These are phyloP conservation scores for Lentinula aciculospora DNA, from an alignment of 768 basidiomycete genomes.

Conservation along the genomic window DNA sequence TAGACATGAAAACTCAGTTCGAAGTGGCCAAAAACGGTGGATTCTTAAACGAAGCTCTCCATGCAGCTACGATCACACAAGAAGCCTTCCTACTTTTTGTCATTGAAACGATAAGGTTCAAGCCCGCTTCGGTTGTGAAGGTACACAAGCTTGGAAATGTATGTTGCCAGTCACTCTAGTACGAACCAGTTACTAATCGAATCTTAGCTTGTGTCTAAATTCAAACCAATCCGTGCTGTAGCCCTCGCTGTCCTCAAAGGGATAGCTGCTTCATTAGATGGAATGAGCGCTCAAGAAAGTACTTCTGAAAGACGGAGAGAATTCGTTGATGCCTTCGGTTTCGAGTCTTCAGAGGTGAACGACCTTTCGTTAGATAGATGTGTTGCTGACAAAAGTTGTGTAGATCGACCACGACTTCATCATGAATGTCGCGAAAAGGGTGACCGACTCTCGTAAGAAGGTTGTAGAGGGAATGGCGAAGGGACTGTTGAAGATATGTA, in stretches of 20 bases:
- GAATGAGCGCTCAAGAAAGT: conserved; percentile 45
- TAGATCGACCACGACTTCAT: conserved; percentile 66
- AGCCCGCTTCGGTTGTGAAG: conserved; percentile 61
- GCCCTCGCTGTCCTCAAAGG: conserved; percentile 49
- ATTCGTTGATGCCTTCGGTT: conserved; percentile 45
- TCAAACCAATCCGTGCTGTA: conserved; percentile 56
- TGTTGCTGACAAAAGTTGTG: not conserved
- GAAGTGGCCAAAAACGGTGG: conserved; percentile 31
- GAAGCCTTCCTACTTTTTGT: conserved; percentile 74
- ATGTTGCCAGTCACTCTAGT: not conserved
- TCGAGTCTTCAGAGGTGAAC: conserved; percentile 32
- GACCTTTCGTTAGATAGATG: not conserved
- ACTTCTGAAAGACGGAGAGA: conserved; percentile 46
- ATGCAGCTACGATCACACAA: conserved; percentile 68
- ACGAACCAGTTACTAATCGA: conserved; percentile 6
- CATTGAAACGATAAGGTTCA: conserved; percentile 72
- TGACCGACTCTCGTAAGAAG: conserved; percentile 67
- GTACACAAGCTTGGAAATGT: conserved; percentile 70
- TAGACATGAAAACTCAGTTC: conserved; percentile 56
- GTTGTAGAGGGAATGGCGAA: conserved; percentile 68
- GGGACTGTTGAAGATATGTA: conserved; percentile 53
- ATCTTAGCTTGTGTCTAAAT: conserved; percentile 55
- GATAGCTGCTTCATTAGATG: conserved; percentile 48
- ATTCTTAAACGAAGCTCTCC: conserved; percentile 55
- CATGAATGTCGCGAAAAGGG: conserved; percentile 53